Evolutionary conservation across 306 rosid species (phyloP).

Genomic region (Quercus rubra): DNA sequence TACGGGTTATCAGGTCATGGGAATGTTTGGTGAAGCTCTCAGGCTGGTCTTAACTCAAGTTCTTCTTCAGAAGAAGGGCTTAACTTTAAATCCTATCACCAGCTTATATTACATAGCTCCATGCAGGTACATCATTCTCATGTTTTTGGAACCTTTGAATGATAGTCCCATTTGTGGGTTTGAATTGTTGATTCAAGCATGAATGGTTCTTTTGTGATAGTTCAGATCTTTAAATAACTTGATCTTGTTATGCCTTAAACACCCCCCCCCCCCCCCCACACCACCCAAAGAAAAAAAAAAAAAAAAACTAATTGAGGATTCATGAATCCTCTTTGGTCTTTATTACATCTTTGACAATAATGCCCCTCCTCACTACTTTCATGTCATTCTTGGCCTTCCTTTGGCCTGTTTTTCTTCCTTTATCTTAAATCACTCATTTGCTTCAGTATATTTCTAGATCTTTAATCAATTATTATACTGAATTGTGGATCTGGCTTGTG

Average conservation of each 20-base stretch:
- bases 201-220: neutral
- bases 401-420: neutral
- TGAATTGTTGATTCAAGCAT: neutral
- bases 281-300: too few relatives aligned
- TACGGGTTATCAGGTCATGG: slow-evolving; percentile 87
- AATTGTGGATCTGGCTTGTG: neutral
- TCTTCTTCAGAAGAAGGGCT: slow-evolving; percentile 94
- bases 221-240: neutral
- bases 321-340: neutral
- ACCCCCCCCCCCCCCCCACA: too few relatives aligned
- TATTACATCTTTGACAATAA: neutral
- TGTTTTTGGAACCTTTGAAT: neutral
- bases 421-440: neutral
- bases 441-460: neutral
- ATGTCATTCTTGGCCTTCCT: neutral
- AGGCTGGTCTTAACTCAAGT: slow-evolving; percentile 98
- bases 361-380: neutral
- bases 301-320: neutral
- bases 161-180: neutral
- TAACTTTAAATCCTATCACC: slow-evolving; percentile 85
- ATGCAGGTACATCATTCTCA: slow-evolving; percentile 68
- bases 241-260: neutral
- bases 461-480: neutral
- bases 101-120: slow-evolving; percentile 96
- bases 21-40: slow-evolving; percentile 94